Conservation (phyloP, 2,329 filamentous ascomycete genomes). For the Aquanectria penicillioides region DNA sequence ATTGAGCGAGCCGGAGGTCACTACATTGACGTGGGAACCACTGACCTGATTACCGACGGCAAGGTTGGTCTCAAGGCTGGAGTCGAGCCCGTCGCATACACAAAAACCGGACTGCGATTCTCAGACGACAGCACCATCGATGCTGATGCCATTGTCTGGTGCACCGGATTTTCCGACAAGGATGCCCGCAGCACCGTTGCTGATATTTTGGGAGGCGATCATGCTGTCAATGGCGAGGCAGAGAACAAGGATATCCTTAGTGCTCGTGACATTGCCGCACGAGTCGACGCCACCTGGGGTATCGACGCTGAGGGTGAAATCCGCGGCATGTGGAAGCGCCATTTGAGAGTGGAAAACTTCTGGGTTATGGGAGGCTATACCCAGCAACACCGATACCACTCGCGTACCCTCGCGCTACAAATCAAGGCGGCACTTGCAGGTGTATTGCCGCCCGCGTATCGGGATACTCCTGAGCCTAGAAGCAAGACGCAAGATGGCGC, state of each 20-base stretch:
- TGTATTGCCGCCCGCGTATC: slow-evolving; percentile 25
- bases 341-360: slow-evolving; percentile 24
- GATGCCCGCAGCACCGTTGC: background rate
- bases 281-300: slow-evolving; percentile 25
- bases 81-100: slow-evolving; percentile 12
- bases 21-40: slow-evolving; percentile 26
- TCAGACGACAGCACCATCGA: slow-evolving; percentile 16
- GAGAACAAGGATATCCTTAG: background rate
- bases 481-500: background rate
- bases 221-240: rapidly evolving
- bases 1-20: slow-evolving; percentile 23
- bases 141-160: slow-evolving; percentile 27
- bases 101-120: slow-evolving; percentile 10
- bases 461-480: background rate
- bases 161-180: slow-evolving; percentile 25
- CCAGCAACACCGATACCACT: slow-evolving; percentile 32
- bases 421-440: slow-evolving; percentile 28
- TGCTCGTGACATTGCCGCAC: slow-evolving; percentile 1
- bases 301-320: slow-evolving; percentile 29
- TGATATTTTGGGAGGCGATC: slow-evolving; percentile 4
- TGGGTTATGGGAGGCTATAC: slow-evolving; percentile 30
- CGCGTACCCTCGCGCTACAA: slow-evolving; percentile 26
- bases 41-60: slow-evolving; percentile 2
- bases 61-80: slow-evolving; percentile 19
- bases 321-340: slow-evolving; percentile 34